These are phyloP conservation scores for Lodderomyces metapsilosis DNA, from an alignment of 1,139 yeast genomes.

Conservation along the genomic window DNA sequence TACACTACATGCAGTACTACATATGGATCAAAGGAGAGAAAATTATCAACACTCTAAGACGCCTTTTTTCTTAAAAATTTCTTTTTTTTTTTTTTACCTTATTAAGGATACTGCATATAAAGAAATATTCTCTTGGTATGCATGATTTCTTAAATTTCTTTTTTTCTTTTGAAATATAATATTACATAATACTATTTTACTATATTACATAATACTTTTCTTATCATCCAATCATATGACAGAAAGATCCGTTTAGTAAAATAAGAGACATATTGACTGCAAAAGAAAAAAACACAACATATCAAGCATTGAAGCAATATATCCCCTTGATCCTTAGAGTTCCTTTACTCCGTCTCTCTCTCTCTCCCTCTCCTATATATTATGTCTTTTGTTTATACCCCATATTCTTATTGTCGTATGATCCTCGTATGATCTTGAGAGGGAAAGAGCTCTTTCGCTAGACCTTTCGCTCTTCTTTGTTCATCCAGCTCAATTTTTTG, in stretches of 20 bases:
- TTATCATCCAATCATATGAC: background rate
- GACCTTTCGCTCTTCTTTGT: too few species aligned
- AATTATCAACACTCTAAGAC: background rate
- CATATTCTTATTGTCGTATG: too few species aligned
- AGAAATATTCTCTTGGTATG: background rate
- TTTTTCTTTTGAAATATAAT: background rate
- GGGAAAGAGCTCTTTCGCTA: too few species aligned
- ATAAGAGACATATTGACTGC: background rate
- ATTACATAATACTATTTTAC: background rate
- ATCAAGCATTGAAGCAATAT: background rate
- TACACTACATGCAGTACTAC: background rate
- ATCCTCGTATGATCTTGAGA: too few species aligned
- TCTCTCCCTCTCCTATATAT: too few species aligned
- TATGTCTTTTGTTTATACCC: too few species aligned
- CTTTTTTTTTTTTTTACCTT: background rate
- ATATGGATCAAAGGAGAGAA: background rate
- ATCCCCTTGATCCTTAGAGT: too few species aligned
- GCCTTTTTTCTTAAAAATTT: background rate
- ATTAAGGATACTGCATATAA: background rate
- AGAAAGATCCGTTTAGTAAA: background rate
- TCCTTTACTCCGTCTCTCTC: too few species aligned
- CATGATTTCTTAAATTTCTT: background rate
- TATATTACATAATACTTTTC: background rate
- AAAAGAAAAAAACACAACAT: background rate
- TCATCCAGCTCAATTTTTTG: too few species aligned